Percentiles rank a stretch among this genome's conserved stretches.
Evolutionary conservation across 495 filamentous ascomycete genomes (phyloP).

Genomic region (Penicillium cosmopolitanum): DNA sequence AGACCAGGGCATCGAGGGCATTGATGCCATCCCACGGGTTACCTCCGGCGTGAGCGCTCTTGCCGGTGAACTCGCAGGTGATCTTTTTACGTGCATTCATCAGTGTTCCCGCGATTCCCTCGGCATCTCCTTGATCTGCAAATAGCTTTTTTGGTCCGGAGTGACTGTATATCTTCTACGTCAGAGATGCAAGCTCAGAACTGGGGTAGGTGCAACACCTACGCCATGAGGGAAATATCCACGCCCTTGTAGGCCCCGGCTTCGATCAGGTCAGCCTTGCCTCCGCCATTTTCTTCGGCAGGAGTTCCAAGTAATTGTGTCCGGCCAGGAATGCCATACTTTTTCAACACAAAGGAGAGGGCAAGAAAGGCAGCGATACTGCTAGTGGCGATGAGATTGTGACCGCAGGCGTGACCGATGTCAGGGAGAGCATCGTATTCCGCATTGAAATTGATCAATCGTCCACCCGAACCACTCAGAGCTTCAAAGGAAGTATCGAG

Average conservation of each 20-base stretch:
- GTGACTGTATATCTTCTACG: constrained; percentile 25
- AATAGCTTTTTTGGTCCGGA: constrained; percentile 33
- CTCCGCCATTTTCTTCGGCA: constrained; percentile 71
- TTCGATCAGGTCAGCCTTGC: constrained; percentile 67
- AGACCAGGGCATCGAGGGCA: constrained; percentile 63
- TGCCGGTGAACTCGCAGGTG: constrained; percentile 38
- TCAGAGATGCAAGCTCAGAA: not conserved
- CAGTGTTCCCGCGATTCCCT: constrained; percentile 37
- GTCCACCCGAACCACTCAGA: constrained; percentile 42
- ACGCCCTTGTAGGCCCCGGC: constrained; percentile 65
- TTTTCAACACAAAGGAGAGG: constrained; percentile 51
- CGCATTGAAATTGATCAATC: constrained; percentile 49
- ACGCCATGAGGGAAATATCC: constrained; percentile 68
- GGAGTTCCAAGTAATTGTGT: constrained; percentile 70
- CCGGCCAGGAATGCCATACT: constrained; percentile 55
- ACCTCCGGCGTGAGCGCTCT: constrained; percentile 59
- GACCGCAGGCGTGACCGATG: constrained; percentile 70
- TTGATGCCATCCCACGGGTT: constrained; percentile 68
- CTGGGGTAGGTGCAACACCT: constrained; percentile 23
- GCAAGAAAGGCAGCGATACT: constrained; percentile 64
- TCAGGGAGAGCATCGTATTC: constrained; percentile 60
- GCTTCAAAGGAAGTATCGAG: constrained; percentile 46
- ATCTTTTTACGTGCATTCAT: constrained; percentile 48
- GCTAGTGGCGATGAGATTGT: constrained; percentile 69
- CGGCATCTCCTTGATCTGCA: constrained; percentile 26